These are phyloP conservation scores for Penicillium sp. DNA, from an alignment of 2,329 filamentous ascomycete species.

Conservation along the genomic window DNA sequence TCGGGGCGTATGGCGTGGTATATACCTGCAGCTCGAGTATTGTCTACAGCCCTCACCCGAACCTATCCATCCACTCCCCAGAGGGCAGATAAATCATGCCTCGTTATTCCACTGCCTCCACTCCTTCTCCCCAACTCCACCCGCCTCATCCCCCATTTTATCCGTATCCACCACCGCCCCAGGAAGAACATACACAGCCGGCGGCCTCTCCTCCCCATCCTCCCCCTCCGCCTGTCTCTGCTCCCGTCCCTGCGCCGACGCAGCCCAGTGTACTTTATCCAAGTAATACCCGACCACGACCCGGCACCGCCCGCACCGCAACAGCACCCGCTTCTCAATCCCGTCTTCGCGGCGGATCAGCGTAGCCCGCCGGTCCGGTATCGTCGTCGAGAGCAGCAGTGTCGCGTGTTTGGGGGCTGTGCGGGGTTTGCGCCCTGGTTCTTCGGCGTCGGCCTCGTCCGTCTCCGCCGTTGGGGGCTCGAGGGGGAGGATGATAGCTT, in stretches of 20 bases:
- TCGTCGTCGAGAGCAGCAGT: slow-evolving; percentile 52
- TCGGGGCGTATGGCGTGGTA: too few relatives aligned
- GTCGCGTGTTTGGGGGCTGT: slow-evolving; percentile 39
- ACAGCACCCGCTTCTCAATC: slow-evolving; percentile 63
- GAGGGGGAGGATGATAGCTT: slow-evolving; percentile 58
- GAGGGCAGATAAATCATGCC: too few relatives aligned
- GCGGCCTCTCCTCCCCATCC: slow-evolving; percentile 34
- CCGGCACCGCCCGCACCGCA: slow-evolving; percentile 60
- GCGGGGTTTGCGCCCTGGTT: slow-evolving; percentile 15
- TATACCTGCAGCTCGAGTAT: too few relatives aligned
- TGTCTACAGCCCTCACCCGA: too few relatives aligned
- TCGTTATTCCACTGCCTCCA: slow-evolving; percentile 35
- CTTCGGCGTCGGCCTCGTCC: too few relatives aligned
- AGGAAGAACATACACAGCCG: slow-evolving; percentile 59
- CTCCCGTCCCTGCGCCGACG: slow-evolving; percentile 3
- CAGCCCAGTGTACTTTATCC: slow-evolving; percentile 49
- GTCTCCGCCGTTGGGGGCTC: too few relatives aligned
- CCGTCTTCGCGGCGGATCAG: slow-evolving; percentile 59
- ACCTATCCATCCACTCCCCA: too few relatives aligned
- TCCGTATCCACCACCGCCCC: slow-evolving; percentile 58
- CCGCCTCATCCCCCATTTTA: slow-evolving; percentile 48
- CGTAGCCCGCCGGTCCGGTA: slow-evolving; percentile 48
- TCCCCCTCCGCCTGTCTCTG: slow-evolving; percentile 16
- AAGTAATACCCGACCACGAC: slow-evolving; percentile 63
- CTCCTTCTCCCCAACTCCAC: slow-evolving; percentile 29